These are phyloP conservation scores for Gomphus bonarii DNA, from an alignment of 1,284 basidiomycete genomes.

Conservation along the genomic window DNA sequence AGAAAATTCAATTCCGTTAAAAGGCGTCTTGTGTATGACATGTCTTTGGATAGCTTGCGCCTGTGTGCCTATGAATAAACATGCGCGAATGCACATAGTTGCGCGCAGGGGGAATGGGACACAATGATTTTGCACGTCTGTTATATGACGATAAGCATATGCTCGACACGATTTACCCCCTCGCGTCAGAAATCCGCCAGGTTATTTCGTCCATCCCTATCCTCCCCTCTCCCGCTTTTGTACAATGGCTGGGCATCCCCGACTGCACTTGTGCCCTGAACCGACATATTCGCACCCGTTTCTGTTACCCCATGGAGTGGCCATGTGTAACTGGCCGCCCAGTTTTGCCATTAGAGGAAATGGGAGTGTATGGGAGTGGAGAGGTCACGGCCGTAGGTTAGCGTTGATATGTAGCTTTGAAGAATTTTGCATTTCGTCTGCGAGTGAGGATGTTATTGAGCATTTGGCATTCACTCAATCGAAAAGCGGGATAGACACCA, in stretches of 20 bases:
- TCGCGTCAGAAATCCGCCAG: background rate
- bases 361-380: constrained; percentile 2
- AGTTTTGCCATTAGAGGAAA: constrained; percentile 4
- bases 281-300: constrained; percentile 7
- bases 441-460: background rate
- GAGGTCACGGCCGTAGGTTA: constrained; percentile 5
- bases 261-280: background rate
- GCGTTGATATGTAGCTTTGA: constrained; percentile 8
- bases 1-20: background rate
- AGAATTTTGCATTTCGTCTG: constrained; percentile 6
- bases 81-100: constrained; percentile 5
- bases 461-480: background rate
- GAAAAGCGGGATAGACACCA: background rate
- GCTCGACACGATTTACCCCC: background rate
- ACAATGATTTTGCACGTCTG: constrained; percentile 6
- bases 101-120: constrained; percentile 5
- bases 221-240: constrained; percentile 1
- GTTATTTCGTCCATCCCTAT: constrained; percentile 10
- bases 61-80: constrained; percentile 3
- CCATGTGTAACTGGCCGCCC: constrained; percentile 10
- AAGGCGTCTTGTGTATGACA: background rate
- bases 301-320: constrained; percentile 3
- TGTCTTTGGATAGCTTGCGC: constrained; percentile 4
- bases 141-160: background rate
- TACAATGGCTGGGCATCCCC: constrained; percentile 2